Evolutionary conservation across 2,329 filamentous ascomycete genomes (phyloP).

Genomic region (Diaporthe humulicola): DNA sequence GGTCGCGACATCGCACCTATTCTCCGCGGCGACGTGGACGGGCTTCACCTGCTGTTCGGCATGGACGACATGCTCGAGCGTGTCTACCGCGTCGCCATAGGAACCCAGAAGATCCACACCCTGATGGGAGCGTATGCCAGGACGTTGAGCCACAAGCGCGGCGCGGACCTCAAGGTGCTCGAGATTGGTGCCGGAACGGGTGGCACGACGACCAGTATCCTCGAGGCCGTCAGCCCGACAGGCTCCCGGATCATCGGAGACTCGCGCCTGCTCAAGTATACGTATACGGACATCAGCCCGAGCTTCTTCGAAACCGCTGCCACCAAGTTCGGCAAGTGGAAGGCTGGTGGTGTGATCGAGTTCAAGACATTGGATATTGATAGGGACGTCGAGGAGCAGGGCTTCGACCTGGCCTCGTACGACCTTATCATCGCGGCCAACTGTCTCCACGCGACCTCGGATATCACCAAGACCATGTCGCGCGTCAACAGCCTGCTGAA

Average conservation of each 20-base stretch:
- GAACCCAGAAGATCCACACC: constrained; percentile 38
- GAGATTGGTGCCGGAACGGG: constrained; percentile 39
- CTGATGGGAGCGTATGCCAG: constrained; percentile 33
- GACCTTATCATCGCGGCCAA: constrained; percentile 51
- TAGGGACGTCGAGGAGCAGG: constrained; percentile 47
- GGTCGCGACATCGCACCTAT: constrained; percentile 33
- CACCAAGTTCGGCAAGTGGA: constrained; percentile 46
- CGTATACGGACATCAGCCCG: constrained; percentile 39
- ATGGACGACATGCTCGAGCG: constrained; percentile 36
- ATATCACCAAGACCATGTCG: constrained; percentile 43
- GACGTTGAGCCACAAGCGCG: constrained; percentile 36
- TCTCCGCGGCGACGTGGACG: constrained; percentile 34
- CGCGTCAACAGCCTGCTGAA: constrained; percentile 49
- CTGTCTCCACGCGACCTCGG: constrained; percentile 47
- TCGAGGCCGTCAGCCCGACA: constrained; percentile 35
- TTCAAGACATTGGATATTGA: constrained; percentile 48
- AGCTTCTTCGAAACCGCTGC: constrained; percentile 44
- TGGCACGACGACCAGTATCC: constrained; percentile 29
- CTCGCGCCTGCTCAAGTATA: constrained; percentile 39
- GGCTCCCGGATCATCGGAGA: constrained; percentile 28
- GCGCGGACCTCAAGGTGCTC: constrained; percentile 37
- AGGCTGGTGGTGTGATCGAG: constrained; percentile 45
- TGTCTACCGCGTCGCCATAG: constrained; percentile 34
- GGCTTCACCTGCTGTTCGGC: constrained; percentile 33
- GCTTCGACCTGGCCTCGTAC: constrained; percentile 46